Conservation (phyloP, 768 basidiomycete species). For the Lactarius deliciosus region DNA sequence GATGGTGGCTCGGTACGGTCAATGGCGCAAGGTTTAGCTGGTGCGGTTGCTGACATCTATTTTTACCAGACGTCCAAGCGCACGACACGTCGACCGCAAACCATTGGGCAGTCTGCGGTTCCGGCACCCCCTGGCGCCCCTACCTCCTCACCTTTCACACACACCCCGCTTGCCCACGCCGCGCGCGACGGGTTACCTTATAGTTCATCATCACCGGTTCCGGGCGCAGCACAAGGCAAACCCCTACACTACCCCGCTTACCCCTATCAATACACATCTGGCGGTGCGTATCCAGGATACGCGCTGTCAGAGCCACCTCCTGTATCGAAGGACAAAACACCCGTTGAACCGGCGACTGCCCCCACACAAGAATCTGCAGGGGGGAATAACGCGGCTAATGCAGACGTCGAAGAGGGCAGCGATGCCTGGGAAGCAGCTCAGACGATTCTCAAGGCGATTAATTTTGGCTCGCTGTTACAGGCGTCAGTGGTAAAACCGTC, state of each 20-base stretch:
- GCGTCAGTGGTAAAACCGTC: constrained; percentile 33
- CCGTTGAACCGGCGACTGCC: neutral
- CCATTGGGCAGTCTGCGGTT: constrained; percentile 37
- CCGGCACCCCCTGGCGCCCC: constrained; percentile 17
- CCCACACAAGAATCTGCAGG: neutral
- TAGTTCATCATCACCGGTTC: constrained; percentile 38
- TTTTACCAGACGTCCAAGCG: constrained; percentile 66
- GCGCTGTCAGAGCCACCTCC: constrained; percentile 30
- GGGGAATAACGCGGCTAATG: constrained; percentile 24
- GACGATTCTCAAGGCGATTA: constrained; percentile 74
- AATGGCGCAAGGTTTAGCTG: too few relatives aligned
- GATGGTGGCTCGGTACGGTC: constrained; percentile 74
- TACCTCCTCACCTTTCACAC: constrained; percentile 21
- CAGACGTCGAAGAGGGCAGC: constrained; percentile 44
- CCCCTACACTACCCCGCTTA: constrained; percentile 40
- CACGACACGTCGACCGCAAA: constrained; percentile 80
- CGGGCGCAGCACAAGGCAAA: constrained; percentile 34
- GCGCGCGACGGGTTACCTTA: constrained; percentile 24
- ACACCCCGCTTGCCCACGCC: constrained; percentile 20
- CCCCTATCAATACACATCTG: constrained; percentile 43
- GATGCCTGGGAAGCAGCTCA: constrained; percentile 79
- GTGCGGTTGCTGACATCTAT: constrained; percentile 5
- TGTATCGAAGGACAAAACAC: constrained; percentile 12
- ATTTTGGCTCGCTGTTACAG: constrained; percentile 58
- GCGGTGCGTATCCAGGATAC: constrained; percentile 34